Evolutionary conservation across 2,329 filamentous ascomycete species (phyloP).

Genomic region (Thielaviopsis punctulata): DNA sequence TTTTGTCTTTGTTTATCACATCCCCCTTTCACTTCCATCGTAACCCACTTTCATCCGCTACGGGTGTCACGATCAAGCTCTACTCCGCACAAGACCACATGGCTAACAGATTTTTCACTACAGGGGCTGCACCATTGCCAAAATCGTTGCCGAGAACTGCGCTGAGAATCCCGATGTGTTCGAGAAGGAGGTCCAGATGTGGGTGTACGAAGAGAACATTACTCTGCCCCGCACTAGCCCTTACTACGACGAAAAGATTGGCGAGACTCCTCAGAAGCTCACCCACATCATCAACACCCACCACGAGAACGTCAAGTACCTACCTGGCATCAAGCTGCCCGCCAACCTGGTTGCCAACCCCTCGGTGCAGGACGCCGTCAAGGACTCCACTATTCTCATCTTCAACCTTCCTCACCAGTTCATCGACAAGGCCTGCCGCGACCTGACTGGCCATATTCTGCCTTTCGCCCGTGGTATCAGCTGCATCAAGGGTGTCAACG

Average conservation of each 20-base stretch:
- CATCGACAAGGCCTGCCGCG: slow-evolving; percentile 69
- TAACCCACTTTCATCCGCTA: not conserved
- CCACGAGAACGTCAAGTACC: slow-evolving; percentile 97
- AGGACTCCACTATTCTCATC: slow-evolving; percentile 71
- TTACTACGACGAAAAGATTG: slow-evolving; percentile 48
- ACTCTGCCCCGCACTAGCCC: slow-evolving; percentile 53
- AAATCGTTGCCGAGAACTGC: slow-evolving; percentile 90
- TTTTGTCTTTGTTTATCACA: not conserved
- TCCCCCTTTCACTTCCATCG: too few relatives aligned
- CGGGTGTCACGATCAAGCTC: not conserved
- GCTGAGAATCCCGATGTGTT: slow-evolving; percentile 63
- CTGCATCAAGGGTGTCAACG: slow-evolving; percentile 96
- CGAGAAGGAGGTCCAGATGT: slow-evolving; percentile 87
- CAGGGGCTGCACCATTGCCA: slow-evolving; percentile 92
- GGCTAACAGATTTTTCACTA: slow-evolving; percentile 5
- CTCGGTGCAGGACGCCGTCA: slow-evolving; percentile 61
- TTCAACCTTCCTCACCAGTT: slow-evolving; percentile 98
- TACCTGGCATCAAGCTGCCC: slow-evolving; percentile 73
- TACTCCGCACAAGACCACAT: slow-evolving; percentile 3
- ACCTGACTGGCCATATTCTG: slow-evolving; percentile 73
- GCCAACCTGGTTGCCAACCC: slow-evolving; percentile 72
- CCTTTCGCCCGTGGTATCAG: slow-evolving; percentile 87
- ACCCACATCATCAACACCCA: slow-evolving; percentile 77
- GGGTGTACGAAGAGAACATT: slow-evolving; percentile 92
- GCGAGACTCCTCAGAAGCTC: slow-evolving; percentile 63